phyloP scores from a whole-genome alignment of 2,329 filamentous ascomycete genomes.

The Cercospora sp. region DNA sequence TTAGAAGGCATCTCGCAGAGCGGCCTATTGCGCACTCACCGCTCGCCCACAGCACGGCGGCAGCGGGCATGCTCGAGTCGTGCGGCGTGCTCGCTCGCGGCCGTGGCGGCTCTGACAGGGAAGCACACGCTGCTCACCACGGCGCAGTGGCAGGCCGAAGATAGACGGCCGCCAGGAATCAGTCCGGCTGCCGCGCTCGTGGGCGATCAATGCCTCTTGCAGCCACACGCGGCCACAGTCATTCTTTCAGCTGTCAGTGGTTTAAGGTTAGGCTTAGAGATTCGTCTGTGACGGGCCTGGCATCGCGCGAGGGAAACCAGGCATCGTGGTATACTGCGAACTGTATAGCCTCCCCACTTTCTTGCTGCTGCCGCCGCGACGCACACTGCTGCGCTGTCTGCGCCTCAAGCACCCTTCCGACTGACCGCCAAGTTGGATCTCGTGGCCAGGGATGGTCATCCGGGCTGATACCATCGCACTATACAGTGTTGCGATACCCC shows the following conservation, averaged over 20 bases:
- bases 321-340: conserved; percentile 20
- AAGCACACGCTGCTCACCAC: neutral
- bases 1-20: neutral
- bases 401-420: neutral
- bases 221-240: neutral
- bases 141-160: neutral
- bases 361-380: neutral
- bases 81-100: neutral
- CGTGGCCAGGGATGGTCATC: conserved; percentile 9
- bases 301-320: conserved; percentile 14
- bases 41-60: neutral
- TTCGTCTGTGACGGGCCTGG: conserved; percentile 18
- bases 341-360: conserved; percentile 8
- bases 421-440: neutral
- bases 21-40: neutral
- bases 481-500: conserved; percentile 25
- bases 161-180: conserved; percentile 2
- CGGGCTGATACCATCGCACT: conserved; percentile 12
- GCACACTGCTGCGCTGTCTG: neutral
- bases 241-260: conserved; percentile 22
- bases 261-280: conserved; percentile 25
- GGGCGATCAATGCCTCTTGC: conserved; percentile 7
- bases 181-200: conserved; percentile 3
- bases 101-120: neutral
- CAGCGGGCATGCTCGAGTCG: neutral